Evolutionary conservation across 495 filamentous ascomycete genomes (phyloP), one percentile per base, ranked within the genome.

Genomic region (Xylona heveae): DNA sequence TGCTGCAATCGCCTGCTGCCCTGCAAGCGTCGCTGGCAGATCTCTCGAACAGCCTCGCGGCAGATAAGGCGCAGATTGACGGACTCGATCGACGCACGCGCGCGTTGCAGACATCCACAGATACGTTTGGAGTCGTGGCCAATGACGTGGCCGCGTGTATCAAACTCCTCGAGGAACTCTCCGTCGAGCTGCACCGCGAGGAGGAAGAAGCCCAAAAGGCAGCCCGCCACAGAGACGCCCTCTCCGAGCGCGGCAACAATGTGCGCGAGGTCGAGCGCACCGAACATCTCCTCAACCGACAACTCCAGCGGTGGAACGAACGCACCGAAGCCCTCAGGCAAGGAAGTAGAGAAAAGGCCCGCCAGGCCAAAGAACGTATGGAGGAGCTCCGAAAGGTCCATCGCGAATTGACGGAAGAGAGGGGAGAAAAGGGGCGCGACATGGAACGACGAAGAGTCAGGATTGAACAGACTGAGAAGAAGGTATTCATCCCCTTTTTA

Each of bases 401-500:
- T 54, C 68, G 68, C 45, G 64, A 70, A 41, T 52, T 95, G 32
- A 77, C 72, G 0, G 78, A 88, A 38, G 90, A 97, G 60, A 62
- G 81, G 39, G 61, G 62, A 0, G 80, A 80, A 31, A 85, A 85
- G 54, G 73, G 74, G 22, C 67, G 72, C 14, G 88, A 94, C 47
- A 88, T 95, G 57, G 88, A 97, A 58, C 67, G 68, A 46, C 64
- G 83, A 50, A 68, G 80, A 40, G 81, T 94, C 6, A 56, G 82
- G 33, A 95, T 95, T 38, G 85, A 95, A 57, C 82, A 92, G 60
- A 93, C 79, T 20, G 88, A 94, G 68, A 94, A 92, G 61, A 93
- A 95, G 78, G 83, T 84, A 64, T 38, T 61, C 44, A 28, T 33
- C 24, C 2, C 5, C 6, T 14, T 23, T 6, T 9, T 32, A 10